These are phyloP conservation scores for Skeletonema potamos DNA, from an alignment of 108 stramenopile species.

Conservation along the genomic window DNA sequence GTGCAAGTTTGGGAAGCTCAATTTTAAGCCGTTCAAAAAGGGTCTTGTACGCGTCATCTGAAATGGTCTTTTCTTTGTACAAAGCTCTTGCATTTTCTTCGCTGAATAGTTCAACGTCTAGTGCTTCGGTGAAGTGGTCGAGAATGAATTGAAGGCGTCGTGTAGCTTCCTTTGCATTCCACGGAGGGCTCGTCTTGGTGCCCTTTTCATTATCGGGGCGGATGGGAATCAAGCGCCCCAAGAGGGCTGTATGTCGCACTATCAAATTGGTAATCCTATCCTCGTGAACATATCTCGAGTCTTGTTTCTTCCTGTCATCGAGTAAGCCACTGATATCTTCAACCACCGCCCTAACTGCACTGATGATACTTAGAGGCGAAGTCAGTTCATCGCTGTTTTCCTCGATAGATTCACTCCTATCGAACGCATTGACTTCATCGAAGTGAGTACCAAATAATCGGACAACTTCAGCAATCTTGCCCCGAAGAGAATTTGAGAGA, in stretches of 20 bases:
- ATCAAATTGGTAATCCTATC: not conserved
- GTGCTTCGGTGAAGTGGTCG: not conserved
- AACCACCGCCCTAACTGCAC: not conserved
- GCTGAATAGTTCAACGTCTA: conserved; percentile 15
- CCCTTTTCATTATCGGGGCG: conserved; percentile 7
- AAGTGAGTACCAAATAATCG: conserved; percentile 8
- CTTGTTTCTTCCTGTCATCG: not conserved
- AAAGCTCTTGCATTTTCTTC: conserved; percentile 18
- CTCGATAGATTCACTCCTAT: conserved; percentile 6
- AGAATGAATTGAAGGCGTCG: conserved; percentile 8
- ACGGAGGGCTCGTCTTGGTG: not conserved
- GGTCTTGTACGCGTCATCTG: conserved; percentile 16
- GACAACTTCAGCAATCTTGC: conserved; percentile 11
- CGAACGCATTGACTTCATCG: conserved; percentile 8
- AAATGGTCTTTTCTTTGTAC: conserved; percentile 5
- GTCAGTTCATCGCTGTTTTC: conserved; percentile 1
- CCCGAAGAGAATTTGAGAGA: conserved; percentile 16
- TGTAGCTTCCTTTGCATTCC: conserved; percentile 38
- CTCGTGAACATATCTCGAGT: conserved; percentile 18
- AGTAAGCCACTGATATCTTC: conserved; percentile 18
- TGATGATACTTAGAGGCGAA: conserved; percentile 20
- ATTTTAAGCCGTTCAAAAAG: not conserved
- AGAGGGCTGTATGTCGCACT: conserved; percentile 2
- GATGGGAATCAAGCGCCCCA: conserved; percentile 16
- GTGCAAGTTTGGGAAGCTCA: conserved; percentile 27